These are phyloP conservation scores for Claviceps sp. DNA, from an alignment of 2,329 filamentous ascomycete species.

Conservation along the genomic window DNA sequence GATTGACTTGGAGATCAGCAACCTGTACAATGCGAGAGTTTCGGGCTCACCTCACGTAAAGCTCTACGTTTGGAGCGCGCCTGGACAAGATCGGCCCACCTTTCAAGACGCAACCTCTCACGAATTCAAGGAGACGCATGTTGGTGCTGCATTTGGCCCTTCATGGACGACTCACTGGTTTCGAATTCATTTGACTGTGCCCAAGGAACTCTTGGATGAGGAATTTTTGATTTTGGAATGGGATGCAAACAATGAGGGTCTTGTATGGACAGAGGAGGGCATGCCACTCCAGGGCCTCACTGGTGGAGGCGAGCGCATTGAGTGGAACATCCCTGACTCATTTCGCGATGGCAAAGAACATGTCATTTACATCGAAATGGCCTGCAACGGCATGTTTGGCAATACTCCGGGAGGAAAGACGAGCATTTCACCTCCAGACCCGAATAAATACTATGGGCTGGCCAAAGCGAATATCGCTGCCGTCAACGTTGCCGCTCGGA, in stretches of 20 bases:
- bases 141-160: constrained; percentile 75
- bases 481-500: constrained; percentile 73
- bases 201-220: constrained; percentile 57
- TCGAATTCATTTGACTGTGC: constrained; percentile 67
- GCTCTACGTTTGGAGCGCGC: constrained; percentile 76
- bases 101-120: constrained; percentile 75
- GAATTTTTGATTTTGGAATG: constrained; percentile 89
- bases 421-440: constrained; percentile 74
- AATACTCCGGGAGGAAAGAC: constrained; percentile 68
- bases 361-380: constrained; percentile 92
- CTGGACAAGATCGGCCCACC: constrained; percentile 62
- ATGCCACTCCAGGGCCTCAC: constrained; percentile 83
- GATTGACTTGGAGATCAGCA: constrained; percentile 12
- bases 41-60: constrained; percentile 66
- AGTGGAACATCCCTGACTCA: constrained; percentile 77
- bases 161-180: constrained; percentile 99
- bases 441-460: constrained; percentile 70
- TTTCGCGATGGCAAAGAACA: constrained; percentile 81
- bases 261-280: constrained; percentile 88
- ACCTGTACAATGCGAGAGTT: constrained; percentile 25
- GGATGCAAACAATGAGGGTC: constrained; percentile 89
- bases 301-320: constrained; percentile 72
- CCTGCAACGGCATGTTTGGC: constrained; percentile 97
- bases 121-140: constrained; percentile 58
- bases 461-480: constrained; percentile 73